Conservation (phyloP, 768 basidiomycete genomes). For the Collybia sordida region DNA sequence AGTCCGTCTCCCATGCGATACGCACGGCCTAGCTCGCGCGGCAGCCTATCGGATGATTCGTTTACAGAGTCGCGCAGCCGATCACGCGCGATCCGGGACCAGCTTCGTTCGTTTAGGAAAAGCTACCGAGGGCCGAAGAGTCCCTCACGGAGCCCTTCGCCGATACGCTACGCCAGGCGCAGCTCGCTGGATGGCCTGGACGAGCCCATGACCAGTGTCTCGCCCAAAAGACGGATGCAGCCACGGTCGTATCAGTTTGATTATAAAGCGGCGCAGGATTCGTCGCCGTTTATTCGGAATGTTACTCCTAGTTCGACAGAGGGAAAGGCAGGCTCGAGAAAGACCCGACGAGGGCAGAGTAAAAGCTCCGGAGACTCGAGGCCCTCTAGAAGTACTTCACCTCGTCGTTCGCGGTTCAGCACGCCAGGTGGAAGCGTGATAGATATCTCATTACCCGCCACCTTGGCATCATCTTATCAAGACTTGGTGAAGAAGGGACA, state of each 20-base stretch:
- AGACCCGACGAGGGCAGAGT: conserved; percentile 6
- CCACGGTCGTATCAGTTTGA: conserved; percentile 24
- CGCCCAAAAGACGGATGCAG: conserved; percentile 11
- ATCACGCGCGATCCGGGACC: conserved; percentile 3
- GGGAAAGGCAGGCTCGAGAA: conserved; percentile 4
- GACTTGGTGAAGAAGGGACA: not conserved
- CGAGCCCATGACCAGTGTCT: conserved; percentile 1
- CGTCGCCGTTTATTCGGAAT: conserved; percentile 10
- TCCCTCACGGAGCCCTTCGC: conserved; percentile 16
- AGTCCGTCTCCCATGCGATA: conserved; percentile 34
- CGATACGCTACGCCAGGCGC: conserved; percentile 21
- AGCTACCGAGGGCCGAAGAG: conserved; percentile 6
- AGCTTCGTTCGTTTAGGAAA: conserved; percentile 8
- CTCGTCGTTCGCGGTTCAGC: conserved; percentile 3
- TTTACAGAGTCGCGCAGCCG: conserved; percentile 9
- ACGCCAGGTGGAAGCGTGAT: conserved; percentile 12
- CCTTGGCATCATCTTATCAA: not conserved
- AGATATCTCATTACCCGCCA: conserved; percentile 11
- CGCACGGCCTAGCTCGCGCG: conserved; percentile 28
- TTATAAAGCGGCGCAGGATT: conserved; percentile 14
- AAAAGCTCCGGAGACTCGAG: conserved; percentile 5
- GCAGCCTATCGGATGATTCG: conserved; percentile 16
- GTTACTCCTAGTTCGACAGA: not conserved
- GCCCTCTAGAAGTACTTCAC: conserved; percentile 8
- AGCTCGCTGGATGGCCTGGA: conserved; percentile 11